phyloP scores from a whole-genome alignment of 495 filamentous ascomycete genomes.

The Bombardia bombarda region DNA sequence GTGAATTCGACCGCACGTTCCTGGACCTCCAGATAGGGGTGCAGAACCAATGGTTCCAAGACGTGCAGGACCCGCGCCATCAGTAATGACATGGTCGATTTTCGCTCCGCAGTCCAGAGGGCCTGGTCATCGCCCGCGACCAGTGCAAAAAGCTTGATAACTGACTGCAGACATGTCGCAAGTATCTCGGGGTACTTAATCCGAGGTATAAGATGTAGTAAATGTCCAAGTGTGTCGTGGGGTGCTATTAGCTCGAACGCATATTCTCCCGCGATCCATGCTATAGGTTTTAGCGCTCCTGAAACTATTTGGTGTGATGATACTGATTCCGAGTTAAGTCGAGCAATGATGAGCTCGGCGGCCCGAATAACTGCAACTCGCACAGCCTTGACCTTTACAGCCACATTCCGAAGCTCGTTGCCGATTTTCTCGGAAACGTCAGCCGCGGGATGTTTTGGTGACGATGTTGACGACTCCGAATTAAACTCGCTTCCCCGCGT shows the following conservation, averaged over 20 bases:
- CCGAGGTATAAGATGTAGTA: constrained; percentile 59
- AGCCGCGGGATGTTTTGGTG: constrained; percentile 17
- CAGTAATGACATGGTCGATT: constrained; percentile 63
- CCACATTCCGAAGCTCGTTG: constrained; percentile 74
- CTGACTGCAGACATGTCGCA: constrained; percentile 74
- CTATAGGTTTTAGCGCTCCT: constrained; percentile 60
- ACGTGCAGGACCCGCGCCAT: constrained; percentile 74
- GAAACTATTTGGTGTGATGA: constrained; percentile 30
- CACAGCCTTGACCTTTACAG: constrained; percentile 82
- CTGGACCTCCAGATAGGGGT: constrained; percentile 90
- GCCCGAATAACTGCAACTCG: constrained; percentile 68
- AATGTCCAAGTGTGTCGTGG: constrained; percentile 56
- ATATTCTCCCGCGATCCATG: constrained; percentile 88
- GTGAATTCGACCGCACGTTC: constrained; percentile 88
- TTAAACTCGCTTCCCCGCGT: constrained; percentile 26
- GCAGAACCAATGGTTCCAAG: constrained; percentile 64
- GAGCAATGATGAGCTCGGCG: constrained; percentile 66
- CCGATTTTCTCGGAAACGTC: constrained; percentile 70
- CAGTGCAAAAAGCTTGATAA: constrained; percentile 72
- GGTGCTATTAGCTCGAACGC: constrained; percentile 57
- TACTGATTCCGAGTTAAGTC: constrained; percentile 33
- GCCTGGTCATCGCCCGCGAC: constrained; percentile 48
- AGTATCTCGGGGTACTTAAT: constrained; percentile 52
- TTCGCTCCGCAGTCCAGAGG: constrained; percentile 56
- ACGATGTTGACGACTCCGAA: constrained; percentile 33